Evolutionary conservation across 2,329 filamentous ascomycete species (phyloP), one percentile per base, ranked within the genome.

Genomic region (Ascochyta lentis): DNA sequence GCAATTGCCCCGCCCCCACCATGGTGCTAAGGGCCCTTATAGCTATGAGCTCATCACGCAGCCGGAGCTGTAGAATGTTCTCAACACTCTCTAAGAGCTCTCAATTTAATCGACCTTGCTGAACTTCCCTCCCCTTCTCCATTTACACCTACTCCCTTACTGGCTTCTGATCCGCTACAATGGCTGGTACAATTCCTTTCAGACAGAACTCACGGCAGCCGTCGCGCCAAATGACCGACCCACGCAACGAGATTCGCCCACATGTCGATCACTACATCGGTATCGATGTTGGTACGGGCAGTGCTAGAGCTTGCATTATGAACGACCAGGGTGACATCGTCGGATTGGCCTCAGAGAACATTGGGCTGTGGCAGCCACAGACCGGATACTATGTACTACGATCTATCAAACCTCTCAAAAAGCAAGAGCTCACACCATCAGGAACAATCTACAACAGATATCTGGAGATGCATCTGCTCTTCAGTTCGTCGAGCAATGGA

Each of bases 371-470:
- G 80, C 80, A 82, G 69, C 80, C 80, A 55, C 79, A 82, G 67
- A 80, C 79, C 26, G 81, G 82, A 26, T 84, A 81, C 75, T 84
- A 84, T 70, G 81, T 83, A 72, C 49, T 74, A 54, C 5, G n/a
- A 29, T 40, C 47, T 19, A 13, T 13, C 7, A 15, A 10, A 23
- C n/a, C 4, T 13, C 13, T 34, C 16, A 12, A 31, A 12, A 37
- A 40, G 23, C 13, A 29, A 33, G 35, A 40, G 48, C 63, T 68
- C 43, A 69, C 16, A 34, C 12, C 15, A 29, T 1, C 33, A 89
- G 92, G 95, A 99, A 81, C 95, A 99, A 94, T 98, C 94, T 15
- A 98, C 95, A 0, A 91, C 88, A 46, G 91, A 99, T 76, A 99
- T 99, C 71, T 99, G 95, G 95, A 84, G 87, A 61, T 94, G 92